phyloP scores from a whole-genome alignment of 345 rosid genomes.

The Eucalyptus curtisii region DNA sequence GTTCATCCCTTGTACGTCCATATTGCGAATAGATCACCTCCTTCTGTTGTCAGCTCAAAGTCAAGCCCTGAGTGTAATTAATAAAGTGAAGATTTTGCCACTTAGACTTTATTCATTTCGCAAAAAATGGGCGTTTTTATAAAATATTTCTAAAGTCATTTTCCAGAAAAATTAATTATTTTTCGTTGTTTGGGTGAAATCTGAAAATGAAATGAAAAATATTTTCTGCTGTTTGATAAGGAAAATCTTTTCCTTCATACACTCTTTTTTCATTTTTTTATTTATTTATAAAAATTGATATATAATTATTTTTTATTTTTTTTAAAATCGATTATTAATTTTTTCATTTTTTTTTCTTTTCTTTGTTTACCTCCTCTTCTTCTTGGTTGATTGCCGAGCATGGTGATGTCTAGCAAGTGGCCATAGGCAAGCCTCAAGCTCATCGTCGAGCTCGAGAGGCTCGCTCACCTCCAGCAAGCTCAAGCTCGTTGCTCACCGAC shows the following conservation, averaged over 20 bases:
- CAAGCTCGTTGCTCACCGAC: rapidly evolving
- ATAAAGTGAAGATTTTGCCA: not conserved
- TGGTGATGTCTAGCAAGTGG: rapidly evolving
- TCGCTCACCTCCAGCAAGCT: rapidly evolving
- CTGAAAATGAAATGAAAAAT: too few species aligned
- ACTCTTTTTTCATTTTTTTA: too few species aligned
- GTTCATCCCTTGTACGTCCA: not conserved
- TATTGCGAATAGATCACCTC: not conserved
- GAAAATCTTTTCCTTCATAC: too few species aligned
- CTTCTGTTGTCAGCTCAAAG: not conserved
- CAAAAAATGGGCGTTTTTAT: rapidly evolving
- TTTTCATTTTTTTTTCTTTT: too few species aligned
- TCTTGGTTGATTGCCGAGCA: rapidly evolving
- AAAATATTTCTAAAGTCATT: too few species aligned
- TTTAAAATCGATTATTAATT: too few species aligned
- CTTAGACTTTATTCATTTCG: too few species aligned
- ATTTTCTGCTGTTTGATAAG: rapidly evolving
- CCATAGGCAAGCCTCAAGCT: too few species aligned
- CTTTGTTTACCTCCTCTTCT: too few species aligned
- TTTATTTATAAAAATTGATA: too few species aligned
- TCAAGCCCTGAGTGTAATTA: not conserved
- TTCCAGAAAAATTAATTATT: too few species aligned
- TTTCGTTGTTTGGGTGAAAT: rapidly evolving
- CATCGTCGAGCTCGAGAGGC: rapidly evolving
- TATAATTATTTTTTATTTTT: too few species aligned